A percentile compares a stretch with the other conserved stretches of the same genome.
Conservation (phyloP, 176 grass and related monocot species). For the Zoysia pacifica region DNA sequence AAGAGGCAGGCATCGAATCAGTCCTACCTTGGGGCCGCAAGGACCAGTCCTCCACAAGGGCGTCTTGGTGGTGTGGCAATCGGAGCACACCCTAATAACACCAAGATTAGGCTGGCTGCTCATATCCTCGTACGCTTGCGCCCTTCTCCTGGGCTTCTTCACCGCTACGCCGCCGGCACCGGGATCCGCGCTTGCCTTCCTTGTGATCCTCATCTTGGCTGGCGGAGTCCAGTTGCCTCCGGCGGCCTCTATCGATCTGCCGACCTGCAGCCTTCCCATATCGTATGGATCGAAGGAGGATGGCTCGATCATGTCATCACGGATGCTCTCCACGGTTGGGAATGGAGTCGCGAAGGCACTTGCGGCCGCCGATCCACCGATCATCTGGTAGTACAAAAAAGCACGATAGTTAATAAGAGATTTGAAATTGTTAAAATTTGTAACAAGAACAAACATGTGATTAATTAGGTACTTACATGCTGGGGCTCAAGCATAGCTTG, state of each 20-base stretch:
- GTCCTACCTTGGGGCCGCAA: conserved; percentile 84
- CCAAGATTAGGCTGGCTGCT: conserved; percentile 44
- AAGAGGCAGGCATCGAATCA: background rate
- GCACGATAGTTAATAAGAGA: background rate
- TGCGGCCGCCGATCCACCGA: conserved; percentile 35
- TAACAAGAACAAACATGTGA: background rate
- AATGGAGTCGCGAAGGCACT: conserved; percentile 26
- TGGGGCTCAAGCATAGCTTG: conserved; percentile 35
- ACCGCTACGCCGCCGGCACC: background rate
- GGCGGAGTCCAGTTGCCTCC: conserved; percentile 53
- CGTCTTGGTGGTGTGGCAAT: conserved; percentile 96
- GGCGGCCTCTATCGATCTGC: background rate
- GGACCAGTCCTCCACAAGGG: conserved; percentile 98
- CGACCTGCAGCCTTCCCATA: conserved; percentile 33
- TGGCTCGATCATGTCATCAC: conserved; percentile 57
- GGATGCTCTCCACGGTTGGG: conserved; percentile 65
- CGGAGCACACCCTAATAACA: conserved; percentile 89
- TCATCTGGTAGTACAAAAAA: conserved; percentile 46
- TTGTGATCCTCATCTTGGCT: conserved; percentile 78
- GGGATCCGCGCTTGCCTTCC: conserved; percentile 57
- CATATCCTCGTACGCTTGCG: conserved; percentile 33
- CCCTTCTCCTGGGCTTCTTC: conserved; percentile 65
- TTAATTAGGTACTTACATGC: conserved; percentile 30
- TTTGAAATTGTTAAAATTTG: background rate
- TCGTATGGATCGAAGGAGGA: conserved; percentile 53